Evolutionary conservation across 1,284 basidiomycete species (phyloP), one percentile per base, ranked within the genome.

Genomic region (Ustilago vetiveriae): DNA sequence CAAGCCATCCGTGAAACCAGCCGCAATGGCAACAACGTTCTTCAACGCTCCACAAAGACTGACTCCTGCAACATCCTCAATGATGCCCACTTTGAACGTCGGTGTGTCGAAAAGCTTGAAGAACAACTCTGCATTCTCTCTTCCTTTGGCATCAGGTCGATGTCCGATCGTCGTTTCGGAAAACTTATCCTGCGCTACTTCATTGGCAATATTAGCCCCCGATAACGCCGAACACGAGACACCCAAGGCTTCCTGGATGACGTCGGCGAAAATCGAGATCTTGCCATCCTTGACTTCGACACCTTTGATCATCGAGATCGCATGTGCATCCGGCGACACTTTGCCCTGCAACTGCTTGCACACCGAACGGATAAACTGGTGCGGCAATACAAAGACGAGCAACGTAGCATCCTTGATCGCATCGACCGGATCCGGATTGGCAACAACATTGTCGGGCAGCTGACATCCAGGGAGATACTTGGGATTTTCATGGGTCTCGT

Each of bases 121-220:
- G 52, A 75, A 82, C 16, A 75, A 46, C 37, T 77, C 69, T 8
- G 77, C 79, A 11, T 66, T 56, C 13, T 66, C 65, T 17, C 56
- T 43, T 0, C 68, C 68, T 17, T 66, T 56, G 9, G 67, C 67
- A 40, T 72, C 72, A 5, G 82, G 82, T 29, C 85, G 79, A 74
- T 86, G 87, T 1, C 86, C 86, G 63, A 87, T 84, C 2, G 86
- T 87, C 8, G 86, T 87, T 78, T 87, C 86, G 21, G 83, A 83
- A 67, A 86, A 86, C 60, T 82, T 79, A 58, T 84, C 85, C 46
- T 76, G 81, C 2, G 85, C 85, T 19, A 85, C 85, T 73, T 87
- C 86, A 56, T 86, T 84, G 30, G 86, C 86, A 48, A 87, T 87
- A 81, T 87, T 87, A 29, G 86, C 86, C 6, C 86, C 86, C 32